A percentile compares a stretch with the other conserved stretches of the same genome.
These are phyloP conservation scores for Colletotrichum caudatum DNA, from an alignment of 2,329 filamentous ascomycete species.

Conservation along the genomic window DNA sequence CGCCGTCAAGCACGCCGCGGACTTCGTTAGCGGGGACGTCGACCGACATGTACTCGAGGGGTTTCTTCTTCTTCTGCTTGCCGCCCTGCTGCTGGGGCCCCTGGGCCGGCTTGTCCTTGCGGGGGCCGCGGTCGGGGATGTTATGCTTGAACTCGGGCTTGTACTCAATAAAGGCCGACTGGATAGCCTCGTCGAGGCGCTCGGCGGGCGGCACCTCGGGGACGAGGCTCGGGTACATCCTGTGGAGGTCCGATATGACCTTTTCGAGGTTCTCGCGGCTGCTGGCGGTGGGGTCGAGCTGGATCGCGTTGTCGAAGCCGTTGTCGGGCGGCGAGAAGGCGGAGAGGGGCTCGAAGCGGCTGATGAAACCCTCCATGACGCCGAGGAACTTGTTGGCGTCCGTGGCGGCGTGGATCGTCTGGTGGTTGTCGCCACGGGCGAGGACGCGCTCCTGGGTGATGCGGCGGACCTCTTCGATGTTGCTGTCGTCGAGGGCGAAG, in stretches of 20 bases:
- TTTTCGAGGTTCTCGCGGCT: conserved; percentile 89
- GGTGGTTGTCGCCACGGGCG: conserved; percentile 92
- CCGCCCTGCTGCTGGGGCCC: conserved; percentile 44
- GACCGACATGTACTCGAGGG: conserved; percentile 69
- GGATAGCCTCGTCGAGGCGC: conserved; percentile 84
- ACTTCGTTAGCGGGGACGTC: conserved; percentile 59
- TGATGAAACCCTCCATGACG: conserved; percentile 96
- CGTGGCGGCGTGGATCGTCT: conserved; percentile 92
- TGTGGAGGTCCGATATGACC: conserved; percentile 77
- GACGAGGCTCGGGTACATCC: conserved; percentile 82
- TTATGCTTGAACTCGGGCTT: conserved; percentile 80
- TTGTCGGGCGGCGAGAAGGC: conserved; percentile 77
- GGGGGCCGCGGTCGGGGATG: conserved; percentile 69
- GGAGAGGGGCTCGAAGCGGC: conserved; percentile 84
- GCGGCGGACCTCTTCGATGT: conserved; percentile 78
- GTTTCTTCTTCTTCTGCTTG: conserved; percentile 58
- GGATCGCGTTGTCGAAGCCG: conserved; percentile 85
- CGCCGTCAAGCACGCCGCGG: conserved; percentile 71
- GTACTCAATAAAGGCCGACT: conserved; percentile 80
- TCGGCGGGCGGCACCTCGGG: conserved; percentile 75
- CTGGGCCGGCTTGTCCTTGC: conserved; percentile 49
- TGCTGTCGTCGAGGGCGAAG: conserved; percentile 84
- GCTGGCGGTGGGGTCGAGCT: conserved; percentile 81
- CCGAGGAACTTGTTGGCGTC: conserved; percentile 79
- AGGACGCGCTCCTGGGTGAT: conserved; percentile 85